Percentiles rank a stretch among this genome's conserved stretches.
These are phyloP conservation scores for Peniophora sp. DNA, from an alignment of 1,284 basidiomycete species.

Conservation along the genomic window DNA sequence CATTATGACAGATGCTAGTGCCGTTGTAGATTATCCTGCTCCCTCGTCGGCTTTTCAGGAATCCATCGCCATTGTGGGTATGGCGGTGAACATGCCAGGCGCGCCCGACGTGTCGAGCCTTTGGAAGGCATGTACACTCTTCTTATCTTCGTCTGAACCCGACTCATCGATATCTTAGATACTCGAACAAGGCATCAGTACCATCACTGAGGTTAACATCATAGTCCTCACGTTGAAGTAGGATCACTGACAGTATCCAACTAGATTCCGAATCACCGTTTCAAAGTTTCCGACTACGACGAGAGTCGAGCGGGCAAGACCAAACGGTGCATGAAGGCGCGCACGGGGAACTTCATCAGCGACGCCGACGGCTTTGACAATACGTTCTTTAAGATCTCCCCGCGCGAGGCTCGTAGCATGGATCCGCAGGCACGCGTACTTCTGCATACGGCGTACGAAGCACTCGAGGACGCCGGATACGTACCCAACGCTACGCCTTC, in stretches of 20 bases:
- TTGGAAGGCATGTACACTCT: slow-evolving; percentile 38
- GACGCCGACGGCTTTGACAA: slow-evolving; percentile 56
- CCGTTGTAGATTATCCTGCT: too few species aligned
- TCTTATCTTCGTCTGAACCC: too few species aligned
- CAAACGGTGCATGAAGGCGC: slow-evolving; percentile 37
- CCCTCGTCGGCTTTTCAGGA: slow-evolving; percentile 24
- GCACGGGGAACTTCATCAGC: slow-evolving; percentile 57
- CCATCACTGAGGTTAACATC: slow-evolving; percentile 44
- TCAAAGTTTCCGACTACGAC: slow-evolving; percentile 36
- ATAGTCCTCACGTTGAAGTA: not conserved
- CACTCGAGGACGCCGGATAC: slow-evolving; percentile 64
- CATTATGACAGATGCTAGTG: too few species aligned
- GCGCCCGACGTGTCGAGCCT: slow-evolving; percentile 37
- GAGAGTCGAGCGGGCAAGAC: slow-evolving; percentile 15
- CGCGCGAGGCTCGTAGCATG: slow-evolving; percentile 64
- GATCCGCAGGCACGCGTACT: slow-evolving; percentile 68
- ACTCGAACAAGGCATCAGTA: slow-evolving; percentile 49
- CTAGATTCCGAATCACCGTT: slow-evolving; percentile 55
- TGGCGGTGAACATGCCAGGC: slow-evolving; percentile 60
- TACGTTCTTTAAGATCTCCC: slow-evolving; percentile 63
- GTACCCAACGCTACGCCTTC: slow-evolving; percentile 47
- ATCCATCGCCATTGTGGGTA: slow-evolving; percentile 62
- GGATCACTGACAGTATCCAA: not conserved
- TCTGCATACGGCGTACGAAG: slow-evolving; percentile 57
- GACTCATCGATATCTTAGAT: too few species aligned